Conservation (phyloP, 805 yeast genomes). For the Sugiyamaella floridensis region DNA sequence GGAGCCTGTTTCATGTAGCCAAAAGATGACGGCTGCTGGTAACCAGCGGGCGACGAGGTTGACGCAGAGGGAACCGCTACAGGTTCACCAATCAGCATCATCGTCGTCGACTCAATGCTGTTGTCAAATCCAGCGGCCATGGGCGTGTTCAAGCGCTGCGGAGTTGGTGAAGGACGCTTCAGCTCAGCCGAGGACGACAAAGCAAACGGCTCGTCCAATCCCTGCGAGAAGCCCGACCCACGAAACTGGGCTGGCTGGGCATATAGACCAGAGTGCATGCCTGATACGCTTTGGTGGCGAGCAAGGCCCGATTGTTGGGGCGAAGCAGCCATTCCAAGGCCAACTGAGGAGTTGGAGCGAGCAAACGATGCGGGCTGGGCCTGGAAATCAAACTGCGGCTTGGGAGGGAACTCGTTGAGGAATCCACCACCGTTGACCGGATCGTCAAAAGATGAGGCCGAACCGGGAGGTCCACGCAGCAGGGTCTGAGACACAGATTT, state of each 20-base stretch:
- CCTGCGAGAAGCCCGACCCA: background rate
- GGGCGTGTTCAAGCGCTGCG: background rate
- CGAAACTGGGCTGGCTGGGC: background rate
- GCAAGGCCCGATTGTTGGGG: slow-evolving; percentile 2
- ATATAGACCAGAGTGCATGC: background rate
- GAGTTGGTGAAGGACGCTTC: background rate
- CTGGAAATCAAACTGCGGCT: slow-evolving; percentile 7
- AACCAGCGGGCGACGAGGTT: background rate
- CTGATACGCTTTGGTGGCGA: slow-evolving; percentile 8
- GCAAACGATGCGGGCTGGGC: slow-evolving; percentile 12
- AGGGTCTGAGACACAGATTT: background rate
- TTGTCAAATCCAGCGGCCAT: background rate
- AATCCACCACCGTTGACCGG: background rate
- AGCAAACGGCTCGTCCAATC: background rate
- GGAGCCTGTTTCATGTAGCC: background rate
- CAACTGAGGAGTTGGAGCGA: slow-evolving; percentile 8
- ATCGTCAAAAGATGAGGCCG: slow-evolving; percentile 1
- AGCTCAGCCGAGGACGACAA: background rate
- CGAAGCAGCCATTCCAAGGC: slow-evolving; percentile 7
- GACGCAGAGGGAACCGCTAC: background rate
- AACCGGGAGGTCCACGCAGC: background rate
- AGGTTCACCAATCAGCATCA: slow-evolving; percentile 3
- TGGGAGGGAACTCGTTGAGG: slow-evolving; percentile 4
- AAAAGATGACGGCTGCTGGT: background rate
- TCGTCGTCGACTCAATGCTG: background rate